These are phyloP conservation scores for Pyronema omphalodes DNA, from an alignment of 495 filamentous ascomycete genomes.

Conservation along the genomic window DNA sequence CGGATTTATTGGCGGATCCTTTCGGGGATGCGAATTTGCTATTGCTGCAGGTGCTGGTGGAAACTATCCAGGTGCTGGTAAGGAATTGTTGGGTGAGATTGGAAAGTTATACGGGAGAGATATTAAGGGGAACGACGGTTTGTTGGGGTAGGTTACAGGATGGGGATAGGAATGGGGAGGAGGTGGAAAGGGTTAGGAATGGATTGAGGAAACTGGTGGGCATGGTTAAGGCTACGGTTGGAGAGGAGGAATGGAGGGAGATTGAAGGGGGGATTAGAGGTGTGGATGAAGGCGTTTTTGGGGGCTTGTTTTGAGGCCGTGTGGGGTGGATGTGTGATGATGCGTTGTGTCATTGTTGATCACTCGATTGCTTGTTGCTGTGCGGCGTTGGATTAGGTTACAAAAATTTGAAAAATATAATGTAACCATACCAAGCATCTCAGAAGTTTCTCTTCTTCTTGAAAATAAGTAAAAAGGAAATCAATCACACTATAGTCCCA, in stretches of 20 bases:
- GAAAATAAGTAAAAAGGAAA: no score
- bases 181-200: slow-evolving; percentile 4
- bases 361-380: no score
- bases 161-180: slow-evolving; percentile 7
- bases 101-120: slow-evolving; percentile 43
- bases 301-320: slow-evolving; percentile 3
- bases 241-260: slow-evolving; percentile 1
- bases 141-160: slow-evolving; percentile 48
- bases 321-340: no score
- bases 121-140: slow-evolving; percentile 42
- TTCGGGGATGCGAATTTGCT: slow-evolving; percentile 42
- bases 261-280: background rate
- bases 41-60: slow-evolving; percentile 35
- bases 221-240: slow-evolving; percentile 7
- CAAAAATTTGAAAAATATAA: no score
- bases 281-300: slow-evolving; percentile 4
- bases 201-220: slow-evolving; percentile 5
- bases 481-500: no score
- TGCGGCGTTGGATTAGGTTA: no score
- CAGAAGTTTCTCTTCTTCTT: no score
- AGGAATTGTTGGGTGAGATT: slow-evolving; percentile 57
- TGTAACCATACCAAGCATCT: no score
- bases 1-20: slow-evolving; percentile 45
- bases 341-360: no score
- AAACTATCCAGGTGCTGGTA: slow-evolving; percentile 40